Evolutionary conservation across 305 asterid species (phyloP).

Genomic region (Solanum hybrid): DNA sequence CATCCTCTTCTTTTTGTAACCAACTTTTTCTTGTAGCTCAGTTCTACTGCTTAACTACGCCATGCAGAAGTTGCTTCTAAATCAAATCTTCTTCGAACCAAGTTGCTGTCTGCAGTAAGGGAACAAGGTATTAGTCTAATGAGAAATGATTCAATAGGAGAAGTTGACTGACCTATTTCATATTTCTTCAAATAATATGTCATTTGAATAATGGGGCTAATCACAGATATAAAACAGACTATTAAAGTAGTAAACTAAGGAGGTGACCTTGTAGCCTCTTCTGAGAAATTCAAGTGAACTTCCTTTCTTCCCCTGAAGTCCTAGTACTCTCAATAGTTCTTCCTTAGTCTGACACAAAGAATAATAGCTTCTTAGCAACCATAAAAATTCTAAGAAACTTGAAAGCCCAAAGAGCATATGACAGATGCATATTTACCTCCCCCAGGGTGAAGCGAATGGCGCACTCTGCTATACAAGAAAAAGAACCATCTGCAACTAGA

Average conservation of each 20-base stretch:
- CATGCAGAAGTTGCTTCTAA: conserved; percentile 68
- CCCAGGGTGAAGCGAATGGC: conserved; percentile 61
- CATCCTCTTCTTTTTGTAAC: not conserved
- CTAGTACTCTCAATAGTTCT: conserved; percentile 84
- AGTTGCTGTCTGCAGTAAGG: conserved; percentile 50
- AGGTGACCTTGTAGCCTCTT: conserved; percentile 77
- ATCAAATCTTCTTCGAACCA: conserved; percentile 94
- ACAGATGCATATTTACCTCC: conserved; percentile 48
- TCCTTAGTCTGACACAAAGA: conserved; percentile 59
- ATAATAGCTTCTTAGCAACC: not conserved
- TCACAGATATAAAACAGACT: not conserved
- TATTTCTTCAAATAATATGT: not conserved
- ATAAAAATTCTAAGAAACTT: not conserved
- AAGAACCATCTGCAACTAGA: conserved; percentile 51
- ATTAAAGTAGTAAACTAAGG: not conserved
- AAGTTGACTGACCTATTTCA: not conserved
- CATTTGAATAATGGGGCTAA: not conserved
- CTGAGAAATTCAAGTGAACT: conserved; percentile 92
- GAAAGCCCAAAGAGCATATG: not conserved
- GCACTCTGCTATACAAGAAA: conserved; percentile 95
- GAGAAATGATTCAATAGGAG: not conserved
- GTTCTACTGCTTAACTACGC: conserved; percentile 50
- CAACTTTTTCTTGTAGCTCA: not conserved
- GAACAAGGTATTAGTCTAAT: not conserved
- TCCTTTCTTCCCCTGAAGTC: conserved; percentile 83